Evolutionary conservation across 73 alveolate genomes (phyloP).

Genomic region (Tetrahymena thermophila): DNA sequence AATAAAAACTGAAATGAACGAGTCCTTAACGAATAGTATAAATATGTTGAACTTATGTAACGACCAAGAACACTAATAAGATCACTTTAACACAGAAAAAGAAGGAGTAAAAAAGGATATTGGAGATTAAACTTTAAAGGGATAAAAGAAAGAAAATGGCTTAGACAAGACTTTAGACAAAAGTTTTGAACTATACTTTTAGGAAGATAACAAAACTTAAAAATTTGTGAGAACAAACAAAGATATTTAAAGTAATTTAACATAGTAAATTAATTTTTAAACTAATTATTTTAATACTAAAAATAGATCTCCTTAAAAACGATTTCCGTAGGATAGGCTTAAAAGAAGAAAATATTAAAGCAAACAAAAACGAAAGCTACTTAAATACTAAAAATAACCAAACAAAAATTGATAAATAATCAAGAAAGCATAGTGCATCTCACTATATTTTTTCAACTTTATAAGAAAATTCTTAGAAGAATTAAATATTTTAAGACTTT

Average conservation of each 20-base stretch:
- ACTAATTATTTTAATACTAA: not conserved
- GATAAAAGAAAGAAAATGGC: not conserved
- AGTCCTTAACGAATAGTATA: not conserved
- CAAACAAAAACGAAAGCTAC: not conserved
- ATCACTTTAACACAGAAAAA: not conserved
- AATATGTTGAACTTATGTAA: not conserved
- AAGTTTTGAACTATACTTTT: not conserved
- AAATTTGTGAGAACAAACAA: not conserved
- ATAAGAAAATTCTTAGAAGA: not conserved
- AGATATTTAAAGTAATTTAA: not conserved
- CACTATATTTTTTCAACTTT: not conserved
- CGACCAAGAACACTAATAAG: not conserved
- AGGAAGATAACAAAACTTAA: not conserved
- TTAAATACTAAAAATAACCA: not conserved
- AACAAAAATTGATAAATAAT: not conserved
- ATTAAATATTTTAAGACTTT: not conserved
- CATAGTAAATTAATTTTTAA: not conserved
- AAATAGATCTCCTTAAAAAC: not conserved
- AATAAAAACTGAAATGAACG: not conserved
- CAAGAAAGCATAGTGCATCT: not conserved
- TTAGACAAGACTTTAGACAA: not conserved
- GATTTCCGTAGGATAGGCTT: not conserved
- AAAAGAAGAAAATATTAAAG: not conserved
- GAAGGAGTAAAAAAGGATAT: not conserved
- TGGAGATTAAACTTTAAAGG: not conserved